phyloP scores from a whole-genome alignment of 352 stramenopile genomes.

The Globisporangium nodosum region DNA sequence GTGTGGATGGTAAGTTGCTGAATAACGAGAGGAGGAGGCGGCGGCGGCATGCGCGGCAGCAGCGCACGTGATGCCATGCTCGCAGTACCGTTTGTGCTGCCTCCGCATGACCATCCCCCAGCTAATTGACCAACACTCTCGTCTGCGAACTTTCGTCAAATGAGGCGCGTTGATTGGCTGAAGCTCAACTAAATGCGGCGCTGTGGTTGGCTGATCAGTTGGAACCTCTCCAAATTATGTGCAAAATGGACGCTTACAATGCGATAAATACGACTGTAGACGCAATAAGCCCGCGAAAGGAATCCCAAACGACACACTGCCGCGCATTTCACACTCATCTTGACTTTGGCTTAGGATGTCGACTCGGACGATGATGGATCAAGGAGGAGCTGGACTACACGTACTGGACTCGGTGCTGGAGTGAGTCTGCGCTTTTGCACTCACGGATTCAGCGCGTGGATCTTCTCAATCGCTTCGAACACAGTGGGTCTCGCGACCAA shows the following conservation, averaged over 20 bases:
- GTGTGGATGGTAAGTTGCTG: neutral
- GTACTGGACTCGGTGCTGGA: neutral
- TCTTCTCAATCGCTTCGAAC: constrained; percentile 59
- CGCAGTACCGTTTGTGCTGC: neutral
- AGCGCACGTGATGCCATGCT: no score
- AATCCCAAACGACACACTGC: no score
- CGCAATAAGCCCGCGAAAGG: constrained; percentile 1
- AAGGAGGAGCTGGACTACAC: no score
- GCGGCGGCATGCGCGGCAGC: no score
- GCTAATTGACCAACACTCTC: constrained; percentile 25
- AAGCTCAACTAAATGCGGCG: neutral
- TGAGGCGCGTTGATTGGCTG: constrained; percentile 17
- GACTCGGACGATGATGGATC: no score
- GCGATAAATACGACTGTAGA: constrained; percentile 8
- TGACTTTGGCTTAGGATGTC: no score
- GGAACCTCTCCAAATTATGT: no score
- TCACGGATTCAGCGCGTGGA: constrained; percentile 28
- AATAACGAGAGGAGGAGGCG: neutral
- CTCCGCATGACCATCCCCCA: no score
- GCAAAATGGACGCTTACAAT: no score
- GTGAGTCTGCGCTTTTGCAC: neutral
- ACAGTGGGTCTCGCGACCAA: constrained; percentile 14
- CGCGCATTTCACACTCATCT: constrained; percentile 4
- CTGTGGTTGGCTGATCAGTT: no score
- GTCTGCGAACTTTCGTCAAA: constrained; percentile 23